phyloP scores from a whole-genome alignment of 2,329 filamentous ascomycete species.

The Fusarium virguliforme region DNA sequence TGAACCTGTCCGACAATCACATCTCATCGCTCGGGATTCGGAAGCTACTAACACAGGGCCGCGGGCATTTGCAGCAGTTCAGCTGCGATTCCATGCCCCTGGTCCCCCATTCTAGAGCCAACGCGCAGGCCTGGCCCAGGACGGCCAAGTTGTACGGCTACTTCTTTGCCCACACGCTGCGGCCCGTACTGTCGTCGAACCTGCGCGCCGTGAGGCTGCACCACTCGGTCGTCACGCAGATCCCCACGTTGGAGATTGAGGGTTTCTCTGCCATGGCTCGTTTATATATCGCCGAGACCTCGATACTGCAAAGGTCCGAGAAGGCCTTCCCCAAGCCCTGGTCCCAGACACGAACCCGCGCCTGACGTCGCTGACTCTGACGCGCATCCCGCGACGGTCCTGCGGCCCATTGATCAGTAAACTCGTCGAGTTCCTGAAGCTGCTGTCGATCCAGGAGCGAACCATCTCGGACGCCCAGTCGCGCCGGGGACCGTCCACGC shows the following conservation, averaged over 20 bases:
- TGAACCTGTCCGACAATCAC: slow-evolving; percentile 67
- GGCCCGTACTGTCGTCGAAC: slow-evolving; percentile 69
- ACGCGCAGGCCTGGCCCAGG: slow-evolving; percentile 49
- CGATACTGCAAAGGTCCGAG: slow-evolving; percentile 61
- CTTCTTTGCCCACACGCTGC: slow-evolving; percentile 64
- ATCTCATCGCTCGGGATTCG: slow-evolving; percentile 64
- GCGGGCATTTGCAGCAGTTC: slow-evolving; percentile 67
- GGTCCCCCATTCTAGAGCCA: slow-evolving; percentile 45
- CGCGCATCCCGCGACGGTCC: slow-evolving; percentile 69
- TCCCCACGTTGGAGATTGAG: slow-evolving; percentile 63
- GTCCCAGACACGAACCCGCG: slow-evolving; percentile 72
- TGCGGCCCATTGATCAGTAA: slow-evolving; percentile 65
- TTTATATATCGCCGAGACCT: slow-evolving; percentile 63
- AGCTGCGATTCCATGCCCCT: slow-evolving; percentile 64
- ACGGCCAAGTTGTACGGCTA: slow-evolving; percentile 60
- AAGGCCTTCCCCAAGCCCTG: slow-evolving; percentile 65
- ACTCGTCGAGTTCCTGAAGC: slow-evolving; percentile 65
- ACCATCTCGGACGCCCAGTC: slow-evolving; percentile 58
- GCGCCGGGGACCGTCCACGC: slow-evolving; percentile 60
- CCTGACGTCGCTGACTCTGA: slow-evolving; percentile 68
- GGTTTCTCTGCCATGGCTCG: slow-evolving; percentile 57
- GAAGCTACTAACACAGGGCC: slow-evolving; percentile 60
- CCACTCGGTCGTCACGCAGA: slow-evolving; percentile 72
- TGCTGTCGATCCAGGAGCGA: slow-evolving; percentile 66
- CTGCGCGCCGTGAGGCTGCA: slow-evolving; percentile 70